Evolutionary conservation across 2,329 filamentous ascomycete genomes (phyloP), one percentile per base, ranked within the genome.

Genomic region (Diaporthe helianthi): DNA sequence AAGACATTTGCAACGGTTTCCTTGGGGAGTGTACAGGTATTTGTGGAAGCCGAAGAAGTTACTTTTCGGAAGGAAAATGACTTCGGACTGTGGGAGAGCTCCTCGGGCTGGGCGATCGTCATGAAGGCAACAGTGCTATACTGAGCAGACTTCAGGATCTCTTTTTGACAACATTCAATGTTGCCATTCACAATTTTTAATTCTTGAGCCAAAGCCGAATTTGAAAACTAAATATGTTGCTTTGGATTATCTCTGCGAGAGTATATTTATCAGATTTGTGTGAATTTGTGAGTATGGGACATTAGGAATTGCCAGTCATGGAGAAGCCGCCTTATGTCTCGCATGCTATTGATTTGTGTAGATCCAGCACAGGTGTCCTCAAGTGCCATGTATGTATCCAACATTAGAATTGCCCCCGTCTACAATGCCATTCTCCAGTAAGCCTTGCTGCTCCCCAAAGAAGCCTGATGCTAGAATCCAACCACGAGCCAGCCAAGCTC

Each of bases 1-100:
- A 63, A 49, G 58, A 63, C 19, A 13, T 63, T 49, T 36, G 80
- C 2, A 79, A 81, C 1, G 69, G 76, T 1, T 26, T 80, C 1
- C 78, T 81, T 65, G 78, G 74, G 55, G 72, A 63, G 55, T 4
- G 78, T 82, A 1, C 76, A 72, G 5, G 84, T 87, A 80, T 76
- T 73, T 3, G 81, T 82, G 2, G 75, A 75, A 31, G 81, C 83
- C 0, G 80, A 86, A 60, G 81, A 86, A 72, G 80, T 86, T 1
- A 83, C 83, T 0, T 87, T 88, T 68, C 75, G 85, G n/a, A 75
- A 75, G 54, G 81, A 86, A 75, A 87, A 85, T 26, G 83, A 82
- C 17, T 78, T 87, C 73, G 85, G 85, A 0, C 76, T 88, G 1
- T 84, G 82, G 80, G 85, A 87, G 74, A 84, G 83, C 38, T 77